Conservation (phyloP, 2,329 filamentous ascomycete genomes). For the Colletotrichum caudatum region DNA sequence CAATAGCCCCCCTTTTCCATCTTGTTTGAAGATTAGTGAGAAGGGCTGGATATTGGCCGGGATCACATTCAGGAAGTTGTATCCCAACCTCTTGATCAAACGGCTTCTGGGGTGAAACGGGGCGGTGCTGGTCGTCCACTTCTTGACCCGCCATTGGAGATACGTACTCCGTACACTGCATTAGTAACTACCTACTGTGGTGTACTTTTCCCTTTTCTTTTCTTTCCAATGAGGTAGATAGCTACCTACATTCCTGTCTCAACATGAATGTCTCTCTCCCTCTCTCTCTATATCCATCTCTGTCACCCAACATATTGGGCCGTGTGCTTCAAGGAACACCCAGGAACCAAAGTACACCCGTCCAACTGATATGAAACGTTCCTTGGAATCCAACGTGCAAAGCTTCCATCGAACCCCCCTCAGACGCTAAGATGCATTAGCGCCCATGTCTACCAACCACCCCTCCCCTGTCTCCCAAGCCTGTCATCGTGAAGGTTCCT, state of each 20-base stretch:
- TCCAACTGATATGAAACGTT: background rate
- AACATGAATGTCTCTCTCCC: background rate
- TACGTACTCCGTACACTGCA: background rate
- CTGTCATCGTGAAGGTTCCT: conserved; percentile 24
- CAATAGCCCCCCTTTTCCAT: conserved; percentile 11
- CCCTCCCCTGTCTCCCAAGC: conserved; percentile 25
- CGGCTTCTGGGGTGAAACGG: conserved; percentile 27
- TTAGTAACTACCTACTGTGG: no score
- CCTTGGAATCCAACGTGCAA: background rate
- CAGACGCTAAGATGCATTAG: conserved; percentile 14
- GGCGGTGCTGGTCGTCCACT: conserved; percentile 28
- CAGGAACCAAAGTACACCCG: conserved; percentile 1
- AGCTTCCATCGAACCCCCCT: background rate
- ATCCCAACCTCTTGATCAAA: conserved; percentile 35
- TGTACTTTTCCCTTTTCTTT: background rate
- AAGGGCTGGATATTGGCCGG: conserved; percentile 4
- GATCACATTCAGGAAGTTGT: conserved; percentile 6
- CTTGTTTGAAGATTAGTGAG: conserved; percentile 3
- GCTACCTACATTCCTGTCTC: background rate
- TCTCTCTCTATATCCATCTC: no score
- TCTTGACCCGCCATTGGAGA: conserved; percentile 11
- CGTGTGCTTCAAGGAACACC: background rate
- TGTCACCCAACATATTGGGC: background rate
- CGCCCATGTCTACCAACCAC: conserved; percentile 25
- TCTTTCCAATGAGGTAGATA: background rate